Conservation (phyloP, 2,329 filamentous ascomycete species). For the Phialophora tarda region DNA sequence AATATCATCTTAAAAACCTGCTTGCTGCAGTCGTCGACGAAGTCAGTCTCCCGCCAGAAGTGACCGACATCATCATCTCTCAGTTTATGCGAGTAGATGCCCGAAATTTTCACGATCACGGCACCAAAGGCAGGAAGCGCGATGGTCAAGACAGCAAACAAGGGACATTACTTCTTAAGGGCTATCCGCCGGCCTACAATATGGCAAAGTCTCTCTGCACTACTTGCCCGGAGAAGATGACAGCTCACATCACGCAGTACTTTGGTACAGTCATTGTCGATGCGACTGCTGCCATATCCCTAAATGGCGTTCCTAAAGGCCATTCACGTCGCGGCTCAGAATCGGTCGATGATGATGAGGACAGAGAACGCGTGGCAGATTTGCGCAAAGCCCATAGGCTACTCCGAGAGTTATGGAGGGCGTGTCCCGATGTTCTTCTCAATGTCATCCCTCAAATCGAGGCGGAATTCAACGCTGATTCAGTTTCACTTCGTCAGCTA, state of each 20-base stretch:
- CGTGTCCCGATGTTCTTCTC: conserved; percentile 82
- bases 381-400: conserved; percentile 87
- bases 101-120: conserved; percentile 60
- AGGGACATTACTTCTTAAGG: conserved; percentile 81
- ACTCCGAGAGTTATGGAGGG: conserved; percentile 90
- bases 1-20: conserved; percentile 87
- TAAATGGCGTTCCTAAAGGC: conserved; percentile 49
- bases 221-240: conserved; percentile 89
- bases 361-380: conserved; percentile 84
- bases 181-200: conserved; percentile 89
- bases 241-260: conserved; percentile 90
- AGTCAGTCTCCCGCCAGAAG: conserved; percentile 76
- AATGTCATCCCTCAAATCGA: conserved; percentile 95
- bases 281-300: conserved; percentile 58
- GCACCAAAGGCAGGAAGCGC: conserved; percentile 61
- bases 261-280: conserved; percentile 97
- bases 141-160: conserved; percentile 73
- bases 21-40: conserved; percentile 88
- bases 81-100: conserved; percentile 92
- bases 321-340: conserved; percentile 56
- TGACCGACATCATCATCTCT: conserved; percentile 90
- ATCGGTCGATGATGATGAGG: conserved; percentile 67
- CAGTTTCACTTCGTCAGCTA: conserved; percentile 80
- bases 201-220: conserved; percentile 97
- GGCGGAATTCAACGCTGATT: conserved; percentile 88